Base-by-base conservation (phyloP, 2,329 filamentous ascomycete genomes). In the Talaromyces rugulosus region DNA sequence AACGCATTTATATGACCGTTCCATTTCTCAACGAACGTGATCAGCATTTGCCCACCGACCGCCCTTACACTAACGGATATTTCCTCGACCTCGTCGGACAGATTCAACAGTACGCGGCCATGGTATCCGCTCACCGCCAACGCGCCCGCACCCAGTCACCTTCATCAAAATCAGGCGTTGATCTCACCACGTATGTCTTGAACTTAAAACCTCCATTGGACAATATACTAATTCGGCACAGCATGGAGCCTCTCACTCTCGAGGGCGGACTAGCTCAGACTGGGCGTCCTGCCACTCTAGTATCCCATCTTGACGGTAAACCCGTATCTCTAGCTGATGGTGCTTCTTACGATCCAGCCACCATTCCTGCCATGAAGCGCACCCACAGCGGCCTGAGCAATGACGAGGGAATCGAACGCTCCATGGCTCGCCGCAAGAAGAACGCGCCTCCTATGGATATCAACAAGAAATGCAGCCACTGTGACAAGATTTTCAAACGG, bases 51-150 rank as follows among this genome's bases (percentile, higher is more conserved):
- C 89, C 91, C 63, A 82, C 86, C 77, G 94, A 98, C 77, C 88
- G 90, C 71, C 92, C 92, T 68, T 98, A 97, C 82, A 95, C 89
- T 83, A 92, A 90, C 84, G 91, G 91, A 74, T 98, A 98, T 80
- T 97, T 97, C 75, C 89, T 97, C 80, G 94, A 98, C 81, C 87
- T 98, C 64, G 89, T 96, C 75, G 91, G 96, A 75, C 93, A 97
- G 85, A 92, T 97, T 70, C 87, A 88, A 74, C 86, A 91, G 74
- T 96, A 96, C 85, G 93, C 92, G 64, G 86, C 88, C 71, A 90
- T 95, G 75, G 87, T 97, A 70, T 88, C 89, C 66, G 87, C 88
- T 68, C 86, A 88, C 67, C 88, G 91, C 72, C 85, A 89, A 71
- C 87, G 87, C 71, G 82, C 85, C 71, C 82, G 81, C 64, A 82